Base-by-base conservation (phyloP, 257 asterid genomes). In the Jacaranda copaia region DNA sequence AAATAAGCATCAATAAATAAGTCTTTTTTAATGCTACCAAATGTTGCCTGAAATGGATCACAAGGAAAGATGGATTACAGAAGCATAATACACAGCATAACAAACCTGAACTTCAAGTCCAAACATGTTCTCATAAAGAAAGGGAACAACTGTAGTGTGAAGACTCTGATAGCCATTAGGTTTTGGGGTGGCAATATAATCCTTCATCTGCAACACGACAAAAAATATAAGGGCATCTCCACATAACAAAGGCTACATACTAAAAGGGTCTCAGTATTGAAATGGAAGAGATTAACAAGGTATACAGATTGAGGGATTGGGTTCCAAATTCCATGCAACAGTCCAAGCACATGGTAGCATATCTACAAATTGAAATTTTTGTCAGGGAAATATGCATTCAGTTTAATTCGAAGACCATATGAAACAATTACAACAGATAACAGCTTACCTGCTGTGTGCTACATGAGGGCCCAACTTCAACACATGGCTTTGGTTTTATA, bases 81-180 rank as follows among this genome's bases (percentile, higher is more conserved):
- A 72, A 71, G 57, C 39, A 62, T 53, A 38, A 72, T 59, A 73
- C 49, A 56, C 38, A 68, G 16, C 68, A 73, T 74, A 63, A 57
- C 83, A 65, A 74, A 93, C 98, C 98, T 93, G 96, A 80, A 93
- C 97, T 85, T 93, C 98, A 82, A 93, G 86, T 75, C 97, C 83
- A 80, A 93, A 85, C 98, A 89, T 92, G 87, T 95, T 93, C 87
- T 91, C 97, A 74, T 91, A 91, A 51, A 92, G 97, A 88, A 93
- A 93, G 75, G 98, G 97, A 74, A 93, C 92, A 51, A 90, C 98
- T 48, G 97, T 91, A 59, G 98, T 90, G 82, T 93, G 98, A 85
- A 93, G 97, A 86, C 97, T 88, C 78, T 93, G 97, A 85, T 93
- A 93, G 78, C 98, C 97, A 80, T 93, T 93, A 45, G 98, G 97